Base-by-base conservation (phyloP, 1,284 basidiomycete species). In the Pterula multifida region DNA sequence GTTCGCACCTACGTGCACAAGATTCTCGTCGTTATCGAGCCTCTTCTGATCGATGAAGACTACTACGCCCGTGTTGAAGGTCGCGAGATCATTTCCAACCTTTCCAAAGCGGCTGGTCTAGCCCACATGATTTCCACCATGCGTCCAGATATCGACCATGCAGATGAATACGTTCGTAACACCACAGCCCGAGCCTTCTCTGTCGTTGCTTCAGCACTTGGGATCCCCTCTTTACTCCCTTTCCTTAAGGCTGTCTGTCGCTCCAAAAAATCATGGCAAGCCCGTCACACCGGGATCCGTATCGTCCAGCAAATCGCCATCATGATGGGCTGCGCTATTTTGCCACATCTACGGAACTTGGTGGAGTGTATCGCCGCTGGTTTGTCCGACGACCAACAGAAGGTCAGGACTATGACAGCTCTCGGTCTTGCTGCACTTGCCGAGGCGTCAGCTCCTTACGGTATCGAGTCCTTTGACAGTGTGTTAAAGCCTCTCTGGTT, bases 41-140 rank as follows among this genome's bases (percentile, higher is more conserved):
- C 96, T 0, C 78, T 99, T 3, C 81, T 99, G 58, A 98, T 98
- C 61, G 96, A 99, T 65, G 95, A 98, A 66, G 96, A 98, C 67
- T 98, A 98, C 71, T 98, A 98, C 61, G 96, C 96, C 45, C 90
- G 95, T 65, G 92, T 99, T 50, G 96, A 99, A 72, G 96, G 96
- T 56, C 90, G 96, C 49, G 96, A 98, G 71, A 98, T 98, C 64
- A 99, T 99, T 61, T 95, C 91, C 61, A 98, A 99, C 67, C 72
- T 98, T 47, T 96, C 96, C 46, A 99, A 98, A 67, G 96, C 96
- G 2, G 95, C 96, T 26, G 95, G 96, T 68, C 83, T 98, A 21
- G 96, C 95, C 2, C 96, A 98, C 68, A 98, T 99, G 96, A 98
- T 99, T 61, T 98, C 95, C 32, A 98, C 95, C 19, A 98, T 99